phyloP scores from a whole-genome alignment of 192 early-diverging fungal genomes.

The Linderina pennispora region DNA sequence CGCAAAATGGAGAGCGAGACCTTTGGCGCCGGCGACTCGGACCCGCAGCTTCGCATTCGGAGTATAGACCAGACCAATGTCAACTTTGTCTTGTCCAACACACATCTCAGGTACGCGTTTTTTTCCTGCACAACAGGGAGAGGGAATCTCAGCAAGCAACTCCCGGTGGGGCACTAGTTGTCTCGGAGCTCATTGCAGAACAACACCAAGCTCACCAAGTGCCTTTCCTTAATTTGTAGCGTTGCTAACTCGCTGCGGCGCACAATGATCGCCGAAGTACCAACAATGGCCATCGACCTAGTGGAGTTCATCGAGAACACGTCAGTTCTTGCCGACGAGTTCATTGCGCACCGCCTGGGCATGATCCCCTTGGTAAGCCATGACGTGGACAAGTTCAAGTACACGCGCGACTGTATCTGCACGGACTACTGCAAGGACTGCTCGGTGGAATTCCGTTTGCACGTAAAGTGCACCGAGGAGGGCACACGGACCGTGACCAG shows the following conservation, averaged over 20 bases:
- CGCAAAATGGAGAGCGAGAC: slow-evolving; percentile 9
- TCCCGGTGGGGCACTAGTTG: too few relatives aligned
- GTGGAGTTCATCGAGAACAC: slow-evolving; percentile 93
- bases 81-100: slow-evolving; percentile 80
- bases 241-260: slow-evolving; percentile 91
- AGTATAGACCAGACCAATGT: slow-evolving; percentile 36
- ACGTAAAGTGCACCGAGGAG: slow-evolving; percentile 77
- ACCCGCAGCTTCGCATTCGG: slow-evolving; percentile 43
- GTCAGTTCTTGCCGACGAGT: slow-evolving; percentile 92
- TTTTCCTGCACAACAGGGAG: too few relatives aligned
- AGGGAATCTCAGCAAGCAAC: too few relatives aligned
- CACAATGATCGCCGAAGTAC: slow-evolving; percentile 97
- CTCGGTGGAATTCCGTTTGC: slow-evolving; percentile 82
- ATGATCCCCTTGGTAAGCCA: slow-evolving; percentile 85
- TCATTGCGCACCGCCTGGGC: slow-evolving; percentile 90
- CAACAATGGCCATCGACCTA: slow-evolving; percentile 97
- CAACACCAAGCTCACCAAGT: too few relatives aligned
- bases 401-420: slow-evolving; percentile 74
- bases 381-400: slow-evolving; percentile 72
- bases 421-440: slow-evolving; percentile 81
- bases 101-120: slow-evolving; percentile 76
- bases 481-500: slow-evolving; percentile 77
- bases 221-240: too few relatives aligned
- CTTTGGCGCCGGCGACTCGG: slow-evolving; percentile 18
- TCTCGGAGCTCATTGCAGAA: too few relatives aligned